Percentiles rank a stretch among this genome's conserved stretches.
These are phyloP conservation scores for Halenospora varia DNA, from an alignment of 495 filamentous ascomycete species.

Conservation along the genomic window DNA sequence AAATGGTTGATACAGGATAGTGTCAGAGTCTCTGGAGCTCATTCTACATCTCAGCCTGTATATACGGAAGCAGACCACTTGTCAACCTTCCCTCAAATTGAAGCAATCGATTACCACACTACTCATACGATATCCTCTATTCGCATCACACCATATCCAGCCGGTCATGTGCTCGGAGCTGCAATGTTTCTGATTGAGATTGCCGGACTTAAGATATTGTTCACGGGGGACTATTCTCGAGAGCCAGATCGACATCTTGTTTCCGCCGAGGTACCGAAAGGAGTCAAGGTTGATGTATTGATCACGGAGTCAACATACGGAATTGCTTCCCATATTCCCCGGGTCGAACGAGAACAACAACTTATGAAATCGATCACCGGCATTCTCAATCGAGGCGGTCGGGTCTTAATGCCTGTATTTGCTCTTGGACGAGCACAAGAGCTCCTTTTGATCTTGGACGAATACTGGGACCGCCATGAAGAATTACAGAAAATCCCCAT, in stretches of 20 bases:
- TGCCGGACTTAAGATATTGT: slow-evolving; percentile 90
- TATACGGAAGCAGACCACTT: slow-evolving; percentile 95
- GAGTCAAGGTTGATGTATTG: slow-evolving; percentile 85
- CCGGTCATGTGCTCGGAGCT: slow-evolving; percentile 94
- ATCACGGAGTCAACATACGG: slow-evolving; percentile 98
- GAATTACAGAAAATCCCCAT: slow-evolving; percentile 89
- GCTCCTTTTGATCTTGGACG: slow-evolving; percentile 87
- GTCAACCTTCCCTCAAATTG: slow-evolving; percentile 85
- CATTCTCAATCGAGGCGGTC: slow-evolving; percentile 84
- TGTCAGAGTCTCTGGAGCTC: slow-evolving; percentile 80
- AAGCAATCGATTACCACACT: slow-evolving; percentile 97
- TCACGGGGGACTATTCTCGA: slow-evolving; percentile 94
- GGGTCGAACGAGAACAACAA: slow-evolving; percentile 82
- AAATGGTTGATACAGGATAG: slow-evolving; percentile 98
- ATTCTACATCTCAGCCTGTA: slow-evolving; percentile 67
- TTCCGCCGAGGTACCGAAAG: slow-evolving; percentile 79
- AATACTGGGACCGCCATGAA: slow-evolving; percentile 87
- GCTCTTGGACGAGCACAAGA: slow-evolving; percentile 93
- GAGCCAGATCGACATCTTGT: slow-evolving; percentile 94
- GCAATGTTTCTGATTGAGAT: slow-evolving; percentile 98
- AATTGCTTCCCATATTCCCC: slow-evolving; percentile 83
- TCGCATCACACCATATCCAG: slow-evolving; percentile 92
- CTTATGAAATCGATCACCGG: slow-evolving; percentile 93
- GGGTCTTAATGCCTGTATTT: slow-evolving; percentile 92
- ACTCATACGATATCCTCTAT: slow-evolving; percentile 96